Evolutionary conservation across 768 basidiomycete species (phyloP), one percentile per base, ranked within the genome.

Genomic region (Macrolepiota fuliginosa): DNA sequence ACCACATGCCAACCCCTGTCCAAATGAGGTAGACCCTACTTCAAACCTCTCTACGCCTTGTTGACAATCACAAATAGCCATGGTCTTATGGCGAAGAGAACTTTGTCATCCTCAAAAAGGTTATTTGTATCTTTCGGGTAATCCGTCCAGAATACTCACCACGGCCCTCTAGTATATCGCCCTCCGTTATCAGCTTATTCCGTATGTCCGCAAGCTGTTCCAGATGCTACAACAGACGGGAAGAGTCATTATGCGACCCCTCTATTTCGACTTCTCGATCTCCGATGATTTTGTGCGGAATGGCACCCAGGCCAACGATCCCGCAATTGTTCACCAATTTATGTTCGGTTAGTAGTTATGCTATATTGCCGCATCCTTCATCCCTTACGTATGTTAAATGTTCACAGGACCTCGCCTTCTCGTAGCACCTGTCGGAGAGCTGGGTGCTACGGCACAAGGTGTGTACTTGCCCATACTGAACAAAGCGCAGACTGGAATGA

Each of bases 11-110:
- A 76, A 76, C 60, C 67, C 67, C 15, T 76, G 74, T 59, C 73
- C 72, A 12, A 76, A 76, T 42, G 74, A 76, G 58, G 74, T 72
- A 17, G 12, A 62, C 24, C 10, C n/a, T 37, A 13, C 51, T 13
- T 22, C 25, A 19, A 37, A 17, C 0, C 37, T 37, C 22, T 17
- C 25, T 49, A 24, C 32, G 7, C 13, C 12, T 13, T 36, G 49
- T 36, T 58, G 22, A 47, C 35, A 27, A 42, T n/a, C 10, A 4
- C 10, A 22, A 7, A n/a, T 45, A 74, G 72, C 74, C 73, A 22
- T 76, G 76, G 76, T 67, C 73, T 0, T 75, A 76, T 50, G 76
- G 75, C 11, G 71, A 68, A 45, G 73, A 70, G 0, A 76, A 76
- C 54, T 74, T 74, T 50, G 56, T 66, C 15, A 76, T 76, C 25